Conservation (phyloP, 1,284 basidiomycete species). For the Moesziomyces antarcticus region DNA sequence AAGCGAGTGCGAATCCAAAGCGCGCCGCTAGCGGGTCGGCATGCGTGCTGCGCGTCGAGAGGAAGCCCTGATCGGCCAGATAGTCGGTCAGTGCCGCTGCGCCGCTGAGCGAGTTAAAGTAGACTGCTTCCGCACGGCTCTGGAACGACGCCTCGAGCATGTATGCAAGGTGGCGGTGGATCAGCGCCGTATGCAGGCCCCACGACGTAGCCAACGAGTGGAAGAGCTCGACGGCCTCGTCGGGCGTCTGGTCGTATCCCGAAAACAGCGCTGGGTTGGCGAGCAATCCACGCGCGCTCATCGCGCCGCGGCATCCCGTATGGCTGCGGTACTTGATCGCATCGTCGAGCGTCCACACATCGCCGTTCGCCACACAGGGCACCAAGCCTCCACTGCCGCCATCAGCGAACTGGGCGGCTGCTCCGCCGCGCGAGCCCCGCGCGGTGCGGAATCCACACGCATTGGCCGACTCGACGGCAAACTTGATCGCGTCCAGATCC, state of each 20-base stretch:
- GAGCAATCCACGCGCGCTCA: constrained; percentile 74
- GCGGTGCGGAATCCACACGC: constrained; percentile 51
- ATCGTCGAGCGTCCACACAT: constrained; percentile 72
- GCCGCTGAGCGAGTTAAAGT: constrained; percentile 72
- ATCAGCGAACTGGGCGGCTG: constrained; percentile 41
- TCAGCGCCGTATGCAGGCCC: constrained; percentile 72
- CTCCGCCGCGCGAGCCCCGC: constrained; percentile 44
- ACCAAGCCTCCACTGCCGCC: constrained; percentile 69
- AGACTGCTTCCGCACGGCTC: constrained; percentile 70
- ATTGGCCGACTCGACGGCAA: constrained; percentile 71
- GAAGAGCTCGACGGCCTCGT: constrained; percentile 71
- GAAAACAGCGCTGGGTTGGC: constrained; percentile 74
- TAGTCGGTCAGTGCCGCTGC: constrained; percentile 71
- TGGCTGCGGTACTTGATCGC: constrained; percentile 69
- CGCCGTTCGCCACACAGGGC: constrained; percentile 74
- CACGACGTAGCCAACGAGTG: constrained; percentile 70
- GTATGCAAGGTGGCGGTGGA: constrained; percentile 72
- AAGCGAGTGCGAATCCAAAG: constrained; percentile 18
- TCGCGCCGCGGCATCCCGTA: constrained; percentile 72
- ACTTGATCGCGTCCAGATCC: constrained; percentile 71
- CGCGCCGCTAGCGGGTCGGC: constrained; percentile 27
- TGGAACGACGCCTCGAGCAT: constrained; percentile 72
- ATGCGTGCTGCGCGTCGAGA: constrained; percentile 7
- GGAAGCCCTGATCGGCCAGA: constrained; percentile 68
- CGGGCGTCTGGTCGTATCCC: constrained; percentile 71